Evolutionary conservation across 345 rosid genomes (phyloP).

Genomic region (Populus alba): DNA sequence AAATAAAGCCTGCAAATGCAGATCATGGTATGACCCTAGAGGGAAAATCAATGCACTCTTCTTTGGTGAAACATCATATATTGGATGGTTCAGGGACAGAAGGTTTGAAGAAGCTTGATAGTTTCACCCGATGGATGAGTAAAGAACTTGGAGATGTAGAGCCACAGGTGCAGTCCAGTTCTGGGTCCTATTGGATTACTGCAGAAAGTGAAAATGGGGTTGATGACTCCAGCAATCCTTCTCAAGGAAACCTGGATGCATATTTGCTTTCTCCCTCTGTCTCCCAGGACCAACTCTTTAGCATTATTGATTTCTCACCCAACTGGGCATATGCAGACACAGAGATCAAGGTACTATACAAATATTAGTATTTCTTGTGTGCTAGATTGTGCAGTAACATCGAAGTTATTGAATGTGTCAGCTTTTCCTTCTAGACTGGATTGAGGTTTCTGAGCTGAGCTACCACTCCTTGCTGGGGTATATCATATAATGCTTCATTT

Average conservation of each 20-base stretch:
- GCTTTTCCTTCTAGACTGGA: not conserved
- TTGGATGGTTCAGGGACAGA: constrained; percentile 47
- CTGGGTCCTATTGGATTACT: constrained; percentile 60
- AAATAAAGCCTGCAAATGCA: constrained; percentile 25
- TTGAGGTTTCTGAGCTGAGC: not conserved
- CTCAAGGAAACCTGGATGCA: constrained; percentile 52
- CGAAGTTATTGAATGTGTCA: not conserved
- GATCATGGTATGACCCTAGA: constrained; percentile 36
- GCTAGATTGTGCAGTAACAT: not conserved
- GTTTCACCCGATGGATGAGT: constrained; percentile 92
- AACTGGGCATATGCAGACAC: constrained; percentile 69
- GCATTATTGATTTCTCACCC: constrained; percentile 80
- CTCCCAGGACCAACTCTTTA: constrained; percentile 79
- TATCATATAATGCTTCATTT: not conserved
- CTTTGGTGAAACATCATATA: constrained; percentile 45
- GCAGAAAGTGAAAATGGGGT: constrained; percentile 58
- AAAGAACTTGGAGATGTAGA: constrained; percentile 88
- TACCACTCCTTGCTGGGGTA: constrained; percentile 10
- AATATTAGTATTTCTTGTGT: not conserved
- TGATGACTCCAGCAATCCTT: constrained; percentile 40
- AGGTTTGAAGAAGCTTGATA: constrained; percentile 82
- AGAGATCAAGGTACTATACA: constrained; percentile 58
- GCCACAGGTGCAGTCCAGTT: constrained; percentile 49
- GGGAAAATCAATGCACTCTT: constrained; percentile 46
- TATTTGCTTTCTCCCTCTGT: constrained; percentile 67